Conservation (phyloP, 2,329 filamentous ascomycete genomes). For the Phialemoniopsis sp. region DNA sequence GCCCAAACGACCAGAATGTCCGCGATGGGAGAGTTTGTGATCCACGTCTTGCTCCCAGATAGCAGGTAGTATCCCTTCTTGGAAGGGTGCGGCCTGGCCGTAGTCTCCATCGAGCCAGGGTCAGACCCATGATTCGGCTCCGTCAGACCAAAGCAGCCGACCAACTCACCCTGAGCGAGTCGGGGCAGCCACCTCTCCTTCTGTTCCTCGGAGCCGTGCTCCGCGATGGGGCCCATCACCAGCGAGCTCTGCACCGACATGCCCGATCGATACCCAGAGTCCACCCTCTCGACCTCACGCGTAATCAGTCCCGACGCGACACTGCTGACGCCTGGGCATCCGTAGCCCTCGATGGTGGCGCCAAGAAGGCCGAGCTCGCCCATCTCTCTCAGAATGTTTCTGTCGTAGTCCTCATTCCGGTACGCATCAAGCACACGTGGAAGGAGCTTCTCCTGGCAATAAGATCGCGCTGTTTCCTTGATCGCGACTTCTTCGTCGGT, state of each 20-base stretch:
- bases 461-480: too few species aligned
- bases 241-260: slow-evolving; percentile 87
- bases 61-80: slow-evolving; percentile 74
- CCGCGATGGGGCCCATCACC: slow-evolving; percentile 81
- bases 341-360: slow-evolving; percentile 78
- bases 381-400: slow-evolving; percentile 79
- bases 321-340: slow-evolving; percentile 75
- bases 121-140: slow-evolving; percentile 88
- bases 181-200: slow-evolving; percentile 75
- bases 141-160: slow-evolving; percentile 81
- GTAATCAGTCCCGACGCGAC: slow-evolving; percentile 82
- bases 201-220: slow-evolving; percentile 74
- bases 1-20: slow-evolving; percentile 86
- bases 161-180: slow-evolving; percentile 71
- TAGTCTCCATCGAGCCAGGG: slow-evolving; percentile 80
- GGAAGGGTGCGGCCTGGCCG: slow-evolving; percentile 69
- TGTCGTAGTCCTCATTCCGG: slow-evolving; percentile 78
- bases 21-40: slow-evolving; percentile 83
- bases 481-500: too few species aligned
- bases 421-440: too few species aligned
- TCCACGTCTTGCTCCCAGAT: slow-evolving; percentile 82
- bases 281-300: slow-evolving; percentile 79
- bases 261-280: slow-evolving; percentile 80
- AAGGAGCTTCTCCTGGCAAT: too few species aligned
- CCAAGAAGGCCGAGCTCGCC: slow-evolving; percentile 78